Conservation (phyloP, 768 basidiomycete genomes). For the Botryobasidium botryosum region DNA sequence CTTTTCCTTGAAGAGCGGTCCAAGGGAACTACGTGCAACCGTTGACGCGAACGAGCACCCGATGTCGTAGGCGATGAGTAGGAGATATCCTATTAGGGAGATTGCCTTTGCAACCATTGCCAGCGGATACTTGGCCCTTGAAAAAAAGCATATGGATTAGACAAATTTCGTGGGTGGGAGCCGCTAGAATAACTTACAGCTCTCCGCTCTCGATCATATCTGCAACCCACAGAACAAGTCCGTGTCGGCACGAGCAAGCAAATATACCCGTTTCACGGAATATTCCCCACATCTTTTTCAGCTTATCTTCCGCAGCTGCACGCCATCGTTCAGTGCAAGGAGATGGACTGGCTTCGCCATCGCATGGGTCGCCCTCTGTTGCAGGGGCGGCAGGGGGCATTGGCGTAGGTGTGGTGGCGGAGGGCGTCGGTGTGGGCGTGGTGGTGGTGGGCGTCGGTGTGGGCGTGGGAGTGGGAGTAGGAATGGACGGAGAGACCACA, state of each 20-base stretch:
- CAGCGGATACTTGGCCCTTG: neutral
- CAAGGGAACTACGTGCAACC: slow-evolving; percentile 1
- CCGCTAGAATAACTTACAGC: neutral
- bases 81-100: neutral
- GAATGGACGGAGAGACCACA: too few relatives aligned
- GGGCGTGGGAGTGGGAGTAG: neutral
- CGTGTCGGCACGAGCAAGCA: neutral
- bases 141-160: neutral
- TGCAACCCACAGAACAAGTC: neutral
- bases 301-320: neutral
- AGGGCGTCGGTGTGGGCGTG: neutral
- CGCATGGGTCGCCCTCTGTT: neutral
- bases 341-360: neutral
- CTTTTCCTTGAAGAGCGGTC: too few relatives aligned
- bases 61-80: slow-evolving; percentile 2
- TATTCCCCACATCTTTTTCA: neutral
- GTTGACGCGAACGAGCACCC: neutral
- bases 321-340: neutral
- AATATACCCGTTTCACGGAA: slow-evolving; percentile 2
- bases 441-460: neutral
- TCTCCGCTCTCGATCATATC: slow-evolving; percentile 3
- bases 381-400: too few relatives aligned
- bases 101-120: neutral
- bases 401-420: too few relatives aligned
- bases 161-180: neutral